Evolutionary conservation across 352 stramenopile species (phyloP), one percentile per base, ranked within the genome.

Genomic region (Phytopythium oedochilum): DNA sequence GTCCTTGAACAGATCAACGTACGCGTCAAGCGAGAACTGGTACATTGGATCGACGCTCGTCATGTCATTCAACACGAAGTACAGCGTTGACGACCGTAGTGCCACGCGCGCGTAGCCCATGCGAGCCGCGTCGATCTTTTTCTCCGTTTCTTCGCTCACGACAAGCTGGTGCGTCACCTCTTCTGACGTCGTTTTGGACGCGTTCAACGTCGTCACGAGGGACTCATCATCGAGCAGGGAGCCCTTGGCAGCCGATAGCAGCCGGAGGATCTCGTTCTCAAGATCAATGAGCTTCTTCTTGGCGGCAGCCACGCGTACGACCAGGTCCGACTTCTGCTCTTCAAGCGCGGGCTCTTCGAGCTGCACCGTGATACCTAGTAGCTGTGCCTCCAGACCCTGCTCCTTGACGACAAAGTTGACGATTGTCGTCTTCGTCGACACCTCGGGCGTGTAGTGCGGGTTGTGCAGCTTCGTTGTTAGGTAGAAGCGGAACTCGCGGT

Each of bases 371-470:
- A 96, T 97, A 39, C 87, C 89, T 11, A 98, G 78, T 10, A 98
- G 69, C 63, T 99, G 96, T 5, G 85, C 93, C 54, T 98, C 94
- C 0, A 98, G 75, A 11, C 96, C 96, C 32, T 97, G 84, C 56
- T 97, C 87, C 52, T 97, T 99, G 5, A 98, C 95, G 38, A 96
- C 84, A 64, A 98, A 98, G 61, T 98, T 98, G 15, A 99, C 88
- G 7, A 98, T 94, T 6, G 92, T 98, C 3, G 89, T 96, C 68
- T 98, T 98, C 0, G 92, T 98, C 1, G 86, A 97, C 17, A 98
- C 86, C 48, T 98, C 91, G 2, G 94, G 94, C 0, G 89, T 97
- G 62, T 98, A 98, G 59, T 98, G 94, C 10, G 96, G 96, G 61
- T 98, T 98, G 38, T 89, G 83, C 25, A 98, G 75, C 66, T 98